Base-by-base conservation (phyloP, 257 asterid species). In the Catharanthus roseus region DNA sequence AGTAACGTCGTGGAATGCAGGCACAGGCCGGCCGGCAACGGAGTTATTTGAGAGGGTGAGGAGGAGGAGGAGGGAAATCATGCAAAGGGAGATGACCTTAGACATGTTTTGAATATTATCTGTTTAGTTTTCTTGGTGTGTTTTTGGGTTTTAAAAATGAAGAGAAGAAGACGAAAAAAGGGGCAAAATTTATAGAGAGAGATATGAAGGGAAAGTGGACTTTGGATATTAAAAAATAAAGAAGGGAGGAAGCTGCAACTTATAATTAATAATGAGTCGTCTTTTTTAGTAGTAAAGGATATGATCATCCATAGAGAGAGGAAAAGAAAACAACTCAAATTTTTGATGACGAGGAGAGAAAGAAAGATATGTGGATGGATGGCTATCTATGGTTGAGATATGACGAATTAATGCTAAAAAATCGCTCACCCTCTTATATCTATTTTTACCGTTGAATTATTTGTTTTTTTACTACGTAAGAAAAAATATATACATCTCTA, bases 1-100 rank as follows among this genome's bases (percentile, higher is more conserved):
- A 64, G 90, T 89, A 23, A 85, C 78, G 65, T 84, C 95, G 67
- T 56, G 80, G 57, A 78, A 86, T 0, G 84, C 53, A 5, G 86
- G 79, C 49, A 71, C 62, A 3, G 80, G 82, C 31, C 92, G 86
- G 50, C 42, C 42, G 42, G 87, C 84, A 63, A 71, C 29, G 12
- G 78, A 78, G 64, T 49, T 74, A n/a, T 42, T 42, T 42, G 81
- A 75, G 42, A 72, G 51, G 1, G 78, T 47, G 12, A 86, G 84
- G 9, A 80, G 36, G 56, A 87, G 76, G 78, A 89, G 73, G 71
- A 76, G 45, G 72, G 83, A 34, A 56, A 85, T 38, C 5, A 81
- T 74, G 76, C 74, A 82, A 41, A 84, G 72, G 68, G 65, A 65
- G 76, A 55, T 74, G 69, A 77, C 54, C 67, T 83, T 85, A 51